These are phyloP conservation scores for Podospora appendiculata DNA, from an alignment of 495 filamentous ascomycete species.

Conservation along the genomic window DNA sequence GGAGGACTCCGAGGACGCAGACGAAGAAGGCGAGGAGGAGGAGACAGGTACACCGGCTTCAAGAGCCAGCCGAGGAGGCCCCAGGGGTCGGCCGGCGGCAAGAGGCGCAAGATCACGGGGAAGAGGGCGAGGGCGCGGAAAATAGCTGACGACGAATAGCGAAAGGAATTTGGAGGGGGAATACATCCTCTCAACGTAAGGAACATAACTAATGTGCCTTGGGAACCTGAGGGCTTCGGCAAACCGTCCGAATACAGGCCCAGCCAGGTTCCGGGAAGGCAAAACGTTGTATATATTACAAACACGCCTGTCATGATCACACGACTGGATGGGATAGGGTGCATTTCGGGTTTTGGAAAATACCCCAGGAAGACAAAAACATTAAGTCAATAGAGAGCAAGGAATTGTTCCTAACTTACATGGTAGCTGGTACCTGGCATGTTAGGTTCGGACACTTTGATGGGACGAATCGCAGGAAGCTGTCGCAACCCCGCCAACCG, in stretches of 20 bases:
- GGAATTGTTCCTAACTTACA: background rate
- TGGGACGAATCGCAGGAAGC: too few species aligned
- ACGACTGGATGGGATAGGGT: background rate
- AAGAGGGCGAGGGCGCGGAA: conserved; percentile 27
- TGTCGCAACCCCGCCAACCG: background rate
- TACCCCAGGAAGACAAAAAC: background rate
- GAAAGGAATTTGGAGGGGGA: background rate
- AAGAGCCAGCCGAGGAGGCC: conserved; percentile 14
- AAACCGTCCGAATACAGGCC: too few species aligned
- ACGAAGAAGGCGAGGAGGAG: conserved; percentile 25
- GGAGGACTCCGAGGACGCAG: conserved; percentile 45
- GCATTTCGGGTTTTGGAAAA: background rate
- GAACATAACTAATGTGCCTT: too few species aligned
- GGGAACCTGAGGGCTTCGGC: too few species aligned
- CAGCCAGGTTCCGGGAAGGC: too few species aligned
- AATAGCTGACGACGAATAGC: background rate
- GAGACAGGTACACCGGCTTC: conserved; percentile 17
- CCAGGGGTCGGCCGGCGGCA: conserved; percentile 11
- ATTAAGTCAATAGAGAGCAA: background rate
- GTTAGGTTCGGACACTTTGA: too few species aligned
- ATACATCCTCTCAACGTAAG: too few species aligned
- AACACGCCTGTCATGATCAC: background rate
- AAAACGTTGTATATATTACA: background rate
- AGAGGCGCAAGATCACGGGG: conserved; percentile 5
- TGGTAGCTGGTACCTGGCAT: background rate